Base-by-base conservation (phyloP, 495 filamentous ascomycete species). In the Podospora bellae-mahoneyi region DNA sequence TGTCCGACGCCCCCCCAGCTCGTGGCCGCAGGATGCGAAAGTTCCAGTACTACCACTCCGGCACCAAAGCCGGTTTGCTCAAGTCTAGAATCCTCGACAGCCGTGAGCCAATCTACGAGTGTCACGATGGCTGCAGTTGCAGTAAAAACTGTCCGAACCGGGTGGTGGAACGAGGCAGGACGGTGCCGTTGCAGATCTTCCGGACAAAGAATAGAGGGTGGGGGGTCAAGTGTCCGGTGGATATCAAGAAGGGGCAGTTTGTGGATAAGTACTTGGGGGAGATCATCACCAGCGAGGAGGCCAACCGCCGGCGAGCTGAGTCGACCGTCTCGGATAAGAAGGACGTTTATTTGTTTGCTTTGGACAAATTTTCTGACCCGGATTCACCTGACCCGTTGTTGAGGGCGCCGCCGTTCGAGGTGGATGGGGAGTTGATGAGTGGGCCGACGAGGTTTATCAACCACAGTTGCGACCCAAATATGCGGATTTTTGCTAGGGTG, bases 221-320 rank as follows among this genome's bases (percentile, higher is more conserved):
- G 86, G 95, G 92, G 28, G 85, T 98, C 1, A 84, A 89, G 10
- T 92, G 88, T 56, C 84, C 83, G 0, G 84, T 89, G 15, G 78
- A 86, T 26, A 87, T 99, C 26, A 81, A 84, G 66, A 82, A 84
- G 63, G 94, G 94, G 5, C 91, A 96, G 72, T 97, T 96, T 71
- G 87, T 98, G 64, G 94, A 96, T 73, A 85, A 86, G 23, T 98
- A 98, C 69, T 87, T 92, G 16, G 94, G 94, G 1, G 94, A 98
- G 75, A 86, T 97, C 28, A 90, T 98, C 68, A 92, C 90, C 0
- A 81, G 84, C 26, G 76, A 85, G 10, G 88, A 90, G 74, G 90
- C 94, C 3, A 84, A 89, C 27, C 71, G 78, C 2, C 88, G 95
- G 6, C 89, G 92, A 30, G 78, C 74, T 2, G 75, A 78, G 44